Evolutionary conservation across 208 protist species (phyloP).

Genomic region (Acanthamoeba culbertsoni): DNA sequence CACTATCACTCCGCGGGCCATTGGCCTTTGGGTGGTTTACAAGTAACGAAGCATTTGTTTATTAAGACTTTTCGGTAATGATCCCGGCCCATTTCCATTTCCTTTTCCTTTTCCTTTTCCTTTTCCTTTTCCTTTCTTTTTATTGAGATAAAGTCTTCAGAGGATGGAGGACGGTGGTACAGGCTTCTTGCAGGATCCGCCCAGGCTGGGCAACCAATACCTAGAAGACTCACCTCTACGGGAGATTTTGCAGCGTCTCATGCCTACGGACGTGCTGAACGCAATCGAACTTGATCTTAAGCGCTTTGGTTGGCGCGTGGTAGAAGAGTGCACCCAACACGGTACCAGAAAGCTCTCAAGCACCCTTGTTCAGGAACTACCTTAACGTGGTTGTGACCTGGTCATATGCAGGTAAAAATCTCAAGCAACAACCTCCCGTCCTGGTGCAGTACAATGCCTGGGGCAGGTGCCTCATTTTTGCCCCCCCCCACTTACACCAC

Average conservation of each 20-base stretch:
- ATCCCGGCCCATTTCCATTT: no score
- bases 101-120: no score
- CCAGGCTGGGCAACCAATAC: constrained; percentile 55
- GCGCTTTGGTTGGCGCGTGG: constrained; percentile 34
- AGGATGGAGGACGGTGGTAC: not conserved
- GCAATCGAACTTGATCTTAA: not conserved
- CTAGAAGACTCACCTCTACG: constrained; percentile 33
- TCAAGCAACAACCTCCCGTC: not conserved
- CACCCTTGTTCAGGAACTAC: not conserved
- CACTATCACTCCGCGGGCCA: no score
- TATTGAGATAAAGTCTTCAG: no score
- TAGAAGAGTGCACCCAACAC: not conserved
- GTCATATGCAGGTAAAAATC: not conserved
- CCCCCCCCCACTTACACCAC: not conserved
- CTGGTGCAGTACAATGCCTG: constrained; percentile 46
- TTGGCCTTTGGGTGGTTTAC: no score
- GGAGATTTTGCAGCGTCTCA: not conserved
- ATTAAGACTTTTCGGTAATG: no score
- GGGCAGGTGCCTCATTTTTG: not conserved
- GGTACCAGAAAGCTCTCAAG: not conserved
- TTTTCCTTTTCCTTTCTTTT: no score
- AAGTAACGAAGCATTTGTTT: no score
- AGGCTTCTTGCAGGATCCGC: constrained; percentile 59
- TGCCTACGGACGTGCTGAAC: not conserved
- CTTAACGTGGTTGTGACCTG: not conserved